Evolutionary conservation across 306 rosid species (phyloP), one percentile per base, ranked within the genome.

Genomic region (Delonix regia): DNA sequence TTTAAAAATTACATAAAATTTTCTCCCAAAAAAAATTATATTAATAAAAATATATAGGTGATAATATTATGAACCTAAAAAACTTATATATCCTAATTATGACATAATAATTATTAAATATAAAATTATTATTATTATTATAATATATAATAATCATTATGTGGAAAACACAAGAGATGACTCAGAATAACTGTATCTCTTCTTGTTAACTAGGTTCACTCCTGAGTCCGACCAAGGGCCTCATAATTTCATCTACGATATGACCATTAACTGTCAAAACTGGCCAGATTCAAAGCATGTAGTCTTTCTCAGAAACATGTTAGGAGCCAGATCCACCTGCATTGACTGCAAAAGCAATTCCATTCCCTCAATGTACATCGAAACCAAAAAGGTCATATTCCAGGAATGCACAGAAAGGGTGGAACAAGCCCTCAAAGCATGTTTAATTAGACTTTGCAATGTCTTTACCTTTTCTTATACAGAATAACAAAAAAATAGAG

Each of bases 281-380:
- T n/a, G 24, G 57, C 57, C 57, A 51, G 16, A 51, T 18, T 18
- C 24, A n/a, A 24, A 53, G 10, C 27, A n/a, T 7, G 9, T 7
- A 51, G 60, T 27, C 34, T n/a, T 55, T 71, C 74, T 62, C 51
- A 27, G 15, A 18, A 41, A 49, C 80, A 67, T 49, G 9, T 74
- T 47, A 15, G 73, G 34, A 36, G 45, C 79, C 77, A 78, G 34
- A 36, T 36, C 79, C 77, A 78, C 18, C 21, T 71, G 22, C 42
- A 48, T 28, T 48, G 44, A 30, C 65, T 10, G 60, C 24, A 21
- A 73, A 36, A 34, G 38, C 51, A 44, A 52, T 33, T 69, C 34
- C 74, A 68, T 68, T 76, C 71, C 81, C 71, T 51, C 74, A 51
- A 66, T 44, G 81, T 56, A 73, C 80, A 73, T 22, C 60, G 52